phyloP scores from a whole-genome alignment of 768 basidiomycete genomes.

The Russula lepida region DNA sequence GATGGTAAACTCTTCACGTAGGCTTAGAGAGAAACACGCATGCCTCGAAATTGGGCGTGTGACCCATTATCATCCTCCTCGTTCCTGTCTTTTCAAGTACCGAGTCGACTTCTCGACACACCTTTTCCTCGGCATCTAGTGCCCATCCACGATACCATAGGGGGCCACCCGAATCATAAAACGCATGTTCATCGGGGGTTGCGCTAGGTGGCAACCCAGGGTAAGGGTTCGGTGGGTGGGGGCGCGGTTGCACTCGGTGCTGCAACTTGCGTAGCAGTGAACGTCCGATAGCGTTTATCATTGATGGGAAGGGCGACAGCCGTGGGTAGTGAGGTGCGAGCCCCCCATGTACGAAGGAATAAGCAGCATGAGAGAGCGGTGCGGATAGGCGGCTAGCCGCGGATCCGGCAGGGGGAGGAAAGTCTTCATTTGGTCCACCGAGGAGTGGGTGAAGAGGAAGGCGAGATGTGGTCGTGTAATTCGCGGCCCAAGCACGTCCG shows the following conservation, averaged over 20 bases:
- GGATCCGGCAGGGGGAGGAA: slow-evolving; percentile 37
- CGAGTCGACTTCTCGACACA: slow-evolving; percentile 62
- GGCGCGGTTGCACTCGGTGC: slow-evolving; percentile 55
- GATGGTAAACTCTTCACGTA: neutral
- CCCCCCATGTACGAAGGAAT: slow-evolving; percentile 93
- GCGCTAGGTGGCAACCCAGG: slow-evolving; percentile 60
- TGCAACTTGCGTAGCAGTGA: slow-evolving; percentile 68
- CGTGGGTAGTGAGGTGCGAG: slow-evolving; percentile 68
- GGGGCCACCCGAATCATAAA: slow-evolving; percentile 76
- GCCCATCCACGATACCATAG: slow-evolving; percentile 97
- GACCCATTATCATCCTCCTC: slow-evolving; percentile 89
- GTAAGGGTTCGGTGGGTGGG: slow-evolving; percentile 75
- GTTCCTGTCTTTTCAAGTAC: slow-evolving; percentile 73
- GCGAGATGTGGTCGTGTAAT: slow-evolving; percentile 76
- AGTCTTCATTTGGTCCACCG: slow-evolving; percentile 55
- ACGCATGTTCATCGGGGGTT: slow-evolving; percentile 53
- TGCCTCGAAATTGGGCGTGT: slow-evolving; percentile 84
- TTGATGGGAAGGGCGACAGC: slow-evolving; percentile 73
- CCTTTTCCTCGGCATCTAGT: slow-evolving; percentile 53
- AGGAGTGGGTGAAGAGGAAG: slow-evolving; percentile 70
- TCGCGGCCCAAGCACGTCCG: slow-evolving; percentile 73
- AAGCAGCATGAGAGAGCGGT: slow-evolving; percentile 63
- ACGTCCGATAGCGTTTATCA: slow-evolving; percentile 68
- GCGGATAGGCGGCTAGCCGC: slow-evolving; percentile 22
- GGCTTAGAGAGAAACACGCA: slow-evolving; percentile 17